These are phyloP conservation scores for Auxenochlorella protothecoides DNA, from an alignment of 139 green algal genomes.

Conservation along the genomic window DNA sequence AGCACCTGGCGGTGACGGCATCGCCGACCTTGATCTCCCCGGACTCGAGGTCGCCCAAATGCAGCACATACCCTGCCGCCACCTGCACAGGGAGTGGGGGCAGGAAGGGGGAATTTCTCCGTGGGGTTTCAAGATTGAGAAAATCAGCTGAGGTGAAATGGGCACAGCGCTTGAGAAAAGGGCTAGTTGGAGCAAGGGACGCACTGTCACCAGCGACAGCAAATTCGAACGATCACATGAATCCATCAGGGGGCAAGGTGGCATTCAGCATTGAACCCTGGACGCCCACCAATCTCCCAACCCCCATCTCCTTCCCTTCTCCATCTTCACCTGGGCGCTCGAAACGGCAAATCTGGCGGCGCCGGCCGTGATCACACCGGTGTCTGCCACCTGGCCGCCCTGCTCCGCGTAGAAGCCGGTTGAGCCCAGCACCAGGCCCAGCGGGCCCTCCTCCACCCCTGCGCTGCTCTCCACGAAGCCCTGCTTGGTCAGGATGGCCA, in stretches of 20 bases:
- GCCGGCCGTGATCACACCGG: constrained; percentile 35
- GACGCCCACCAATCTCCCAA: too few species aligned
- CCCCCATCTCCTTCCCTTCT: background rate
- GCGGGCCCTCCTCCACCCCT: constrained; percentile 22
- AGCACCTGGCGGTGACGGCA: constrained; percentile 35
- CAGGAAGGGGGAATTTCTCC: too few species aligned
- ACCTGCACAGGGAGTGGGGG: constrained; percentile 23
- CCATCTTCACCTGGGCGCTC: background rate
- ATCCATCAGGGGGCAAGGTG: too few species aligned
- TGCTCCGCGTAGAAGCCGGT: constrained; percentile 91
- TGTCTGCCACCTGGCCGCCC: constrained; percentile 80
- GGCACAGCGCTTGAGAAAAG: too few species aligned
- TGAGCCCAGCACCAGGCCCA: constrained; percentile 81
- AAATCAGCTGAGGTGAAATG: too few species aligned
- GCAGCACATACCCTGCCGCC: constrained; percentile 93
- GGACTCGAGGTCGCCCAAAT: constrained; percentile 42
- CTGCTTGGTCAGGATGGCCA: constrained; percentile 56
- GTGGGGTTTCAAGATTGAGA: too few species aligned
- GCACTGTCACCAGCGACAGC: too few species aligned
- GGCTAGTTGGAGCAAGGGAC: too few species aligned
- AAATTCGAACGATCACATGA: too few species aligned
- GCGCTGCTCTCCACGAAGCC: constrained; percentile 68
- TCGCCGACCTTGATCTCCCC: constrained; percentile 54
- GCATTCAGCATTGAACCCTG: too few species aligned
- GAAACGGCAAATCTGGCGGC: constrained; percentile 5